phyloP scores from a whole-genome alignment of 805 yeast genomes.

The Candida schatavii region DNA sequence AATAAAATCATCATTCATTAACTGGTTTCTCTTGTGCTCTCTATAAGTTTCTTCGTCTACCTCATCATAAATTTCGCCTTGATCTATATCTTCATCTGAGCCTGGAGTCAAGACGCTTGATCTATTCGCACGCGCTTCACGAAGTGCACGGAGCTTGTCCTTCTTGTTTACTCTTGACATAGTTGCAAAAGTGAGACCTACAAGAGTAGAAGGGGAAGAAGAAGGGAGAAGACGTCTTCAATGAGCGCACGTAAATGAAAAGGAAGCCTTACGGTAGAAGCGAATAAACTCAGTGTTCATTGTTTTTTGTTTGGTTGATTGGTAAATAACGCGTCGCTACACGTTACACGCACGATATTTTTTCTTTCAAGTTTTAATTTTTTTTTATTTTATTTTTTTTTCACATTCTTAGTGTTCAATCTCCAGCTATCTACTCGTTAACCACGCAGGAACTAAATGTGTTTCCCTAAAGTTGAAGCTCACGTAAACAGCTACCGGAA shows the following conservation, averaged over 20 bases:
- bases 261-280: too few relatives aligned
- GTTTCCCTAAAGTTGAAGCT: too few relatives aligned
- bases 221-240: too few relatives aligned
- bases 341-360: background rate
- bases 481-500: too few relatives aligned
- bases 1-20: conserved; percentile 87
- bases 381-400: too few relatives aligned
- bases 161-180: conserved; percentile 5
- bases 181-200: too few relatives aligned
- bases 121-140: conserved; percentile 63
- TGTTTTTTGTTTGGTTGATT: background rate
- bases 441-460: too few relatives aligned
- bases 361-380: too few relatives aligned
- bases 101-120: conserved; percentile 37
- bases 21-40: conserved; percentile 71
- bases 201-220: too few relatives aligned
- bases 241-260: too few relatives aligned
- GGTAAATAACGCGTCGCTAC: background rate
- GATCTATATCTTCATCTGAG: conserved; percentile 44
- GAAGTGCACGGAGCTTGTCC: conserved; percentile 26
- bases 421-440: background rate
- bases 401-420: background rate
- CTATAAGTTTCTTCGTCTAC: conserved; percentile 80
- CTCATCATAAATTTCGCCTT: conserved; percentile 74
- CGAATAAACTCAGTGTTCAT: background rate